phyloP scores from a whole-genome alignment of 768 basidiomycete genomes.

The Multifurca ochricompacta region DNA sequence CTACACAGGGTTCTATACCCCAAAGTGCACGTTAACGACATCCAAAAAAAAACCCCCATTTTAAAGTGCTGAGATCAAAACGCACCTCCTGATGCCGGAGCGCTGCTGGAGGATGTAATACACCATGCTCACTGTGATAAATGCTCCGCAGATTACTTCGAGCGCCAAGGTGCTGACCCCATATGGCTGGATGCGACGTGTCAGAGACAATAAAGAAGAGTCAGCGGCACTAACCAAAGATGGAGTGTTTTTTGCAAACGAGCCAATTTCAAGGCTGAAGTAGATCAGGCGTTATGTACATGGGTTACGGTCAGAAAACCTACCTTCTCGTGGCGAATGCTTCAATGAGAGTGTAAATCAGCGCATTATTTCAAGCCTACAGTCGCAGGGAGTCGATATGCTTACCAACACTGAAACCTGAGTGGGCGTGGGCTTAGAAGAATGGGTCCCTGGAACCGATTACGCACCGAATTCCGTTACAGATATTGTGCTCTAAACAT shows the following conservation, averaged over 20 bases:
- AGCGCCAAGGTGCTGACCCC: background rate
- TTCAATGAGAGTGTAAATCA: background rate
- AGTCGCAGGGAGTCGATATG: background rate
- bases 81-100: constrained; percentile 1
- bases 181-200: background rate
- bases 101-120: constrained; percentile 10
- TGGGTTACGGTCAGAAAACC: too few species aligned
- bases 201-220: background rate
- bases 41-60: too few species aligned
- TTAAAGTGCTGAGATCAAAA: background rate
- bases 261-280: background rate
- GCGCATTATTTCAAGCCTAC: background rate
- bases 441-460: background rate
- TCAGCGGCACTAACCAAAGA: background rate
- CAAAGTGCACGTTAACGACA: too few species aligned
- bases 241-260: background rate
- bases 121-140: constrained; percentile 10
- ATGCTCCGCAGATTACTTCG: constrained; percentile 2
- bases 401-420: constrained; percentile 1
- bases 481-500: background rate
- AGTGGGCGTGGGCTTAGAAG: background rate
- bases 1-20: too few species aligned
- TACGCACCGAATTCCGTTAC: constrained; percentile 5
- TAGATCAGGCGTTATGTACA: background rate
- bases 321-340: constrained; percentile 1